Evolutionary conservation across 2,329 filamentous ascomycete species (phyloP), one percentile per base, ranked within the genome.

Genomic region (Alternaria hordeiaustralica): DNA sequence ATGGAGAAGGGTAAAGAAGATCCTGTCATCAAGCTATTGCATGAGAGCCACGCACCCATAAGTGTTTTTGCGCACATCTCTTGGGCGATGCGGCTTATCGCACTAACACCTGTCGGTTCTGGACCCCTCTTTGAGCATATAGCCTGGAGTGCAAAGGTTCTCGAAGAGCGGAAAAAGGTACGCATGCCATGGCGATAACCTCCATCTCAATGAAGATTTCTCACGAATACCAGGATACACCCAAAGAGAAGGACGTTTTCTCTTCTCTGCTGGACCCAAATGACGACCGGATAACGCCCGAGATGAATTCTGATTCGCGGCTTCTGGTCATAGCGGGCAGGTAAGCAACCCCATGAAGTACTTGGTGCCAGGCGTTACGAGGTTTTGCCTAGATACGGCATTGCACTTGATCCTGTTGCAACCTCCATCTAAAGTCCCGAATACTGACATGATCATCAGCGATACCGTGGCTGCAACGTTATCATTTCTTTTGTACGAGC

Each of bases 321-420:
- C 68, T 78, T 9, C 28, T 78, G 20, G 63, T 78, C 9, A 68
- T 78, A 15, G 76, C 76, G 8, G 75, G 76, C 55, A 78, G 75
- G 75, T 75, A 71, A 41, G 66, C 55, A 36, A 30, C 26, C 20
- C 33, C 26, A 30, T 3, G 49, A 21, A 7, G 30, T 21, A 20
- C 43, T 21, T 20, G 43, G 10, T 21, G 43, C 43, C 18, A 20
- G 43, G 43, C 43, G 18, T 13, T 12, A 21, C 20, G 20, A 21
- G 43, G 10, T 21, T 45, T 13, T 45, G 43, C 43, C n/a, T 21
- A 21, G 43, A 12, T 13, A 45, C 18, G 43, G 43, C 20, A 45
- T 20, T 21, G 18, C 43, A 45, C 23, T 25, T 41, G 15, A 9
- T 20, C 5, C 18, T 26, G n/a, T n/a, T 21, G 18, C 6, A 36